A percentile compares a stretch with the other conserved stretches of the same genome.
phyloP scores from a whole-genome alignment of 2,329 filamentous ascomycete genomes.

The Sphaerulina populicola region DNA sequence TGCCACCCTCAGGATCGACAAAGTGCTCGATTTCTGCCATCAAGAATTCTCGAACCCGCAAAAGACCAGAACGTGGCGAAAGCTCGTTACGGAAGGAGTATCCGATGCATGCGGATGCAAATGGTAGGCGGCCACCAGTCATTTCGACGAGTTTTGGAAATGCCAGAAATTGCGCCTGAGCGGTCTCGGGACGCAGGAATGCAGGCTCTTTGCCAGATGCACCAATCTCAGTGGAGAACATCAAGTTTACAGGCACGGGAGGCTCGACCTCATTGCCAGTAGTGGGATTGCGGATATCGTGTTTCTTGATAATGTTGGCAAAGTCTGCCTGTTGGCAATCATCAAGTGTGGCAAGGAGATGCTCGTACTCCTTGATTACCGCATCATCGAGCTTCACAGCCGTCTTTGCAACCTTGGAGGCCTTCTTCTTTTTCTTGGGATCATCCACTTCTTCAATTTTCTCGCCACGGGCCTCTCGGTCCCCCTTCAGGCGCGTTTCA shows the following conservation, averaged over 20 bases:
- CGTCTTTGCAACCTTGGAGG: slow-evolving; percentile 60
- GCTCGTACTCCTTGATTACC: slow-evolving; percentile 81
- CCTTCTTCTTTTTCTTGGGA: slow-evolving; percentile 76
- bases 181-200: slow-evolving; percentile 87
- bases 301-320: slow-evolving; percentile 78
- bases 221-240: slow-evolving; percentile 95
- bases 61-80: slow-evolving; percentile 78
- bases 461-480: slow-evolving; percentile 85
- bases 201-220: slow-evolving; percentile 80
- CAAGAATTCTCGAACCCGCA: slow-evolving; percentile 91
- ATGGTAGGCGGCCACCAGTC: slow-evolving; percentile 91
- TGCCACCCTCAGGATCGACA: slow-evolving; percentile 87
- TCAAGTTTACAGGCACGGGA: slow-evolving; percentile 91
- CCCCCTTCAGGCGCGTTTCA: slow-evolving; percentile 74
- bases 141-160: slow-evolving; percentile 94
- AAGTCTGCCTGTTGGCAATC: slow-evolving; percentile 86
- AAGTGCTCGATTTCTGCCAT: slow-evolving; percentile 99
- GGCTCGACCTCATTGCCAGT: slow-evolving; percentile 68
- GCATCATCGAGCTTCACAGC: slow-evolving; percentile 75
- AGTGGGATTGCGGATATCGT: slow-evolving; percentile 79
- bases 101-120: slow-evolving; percentile 92
- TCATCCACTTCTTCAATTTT: slow-evolving; percentile 67
- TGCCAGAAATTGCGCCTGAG: slow-evolving; percentile 95
- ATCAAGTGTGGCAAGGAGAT: slow-evolving; percentile 84
- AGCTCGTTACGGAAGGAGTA: slow-evolving; percentile 99